Evolutionary conservation across 345 rosid species (phyloP), one percentile per base, ranked within the genome.

Genomic region (Cardiospermum halicacabum): DNA sequence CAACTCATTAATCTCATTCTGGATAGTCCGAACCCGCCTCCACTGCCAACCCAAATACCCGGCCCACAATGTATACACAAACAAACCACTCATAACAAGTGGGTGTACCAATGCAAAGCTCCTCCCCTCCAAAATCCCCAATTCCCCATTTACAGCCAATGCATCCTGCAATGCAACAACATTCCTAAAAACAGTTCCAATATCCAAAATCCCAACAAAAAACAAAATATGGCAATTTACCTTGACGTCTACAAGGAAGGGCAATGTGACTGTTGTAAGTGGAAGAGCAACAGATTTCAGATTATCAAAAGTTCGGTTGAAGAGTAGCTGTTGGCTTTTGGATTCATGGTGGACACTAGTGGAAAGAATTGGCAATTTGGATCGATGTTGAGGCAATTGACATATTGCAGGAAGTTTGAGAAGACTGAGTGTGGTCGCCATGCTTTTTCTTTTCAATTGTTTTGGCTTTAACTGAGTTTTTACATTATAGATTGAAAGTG

Each of bases 1-100:
- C 61, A 89, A 89, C 47, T 84, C 85, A 60, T 55, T 85, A 42
- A 89, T 84, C 66, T 87, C 89, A 45, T 28, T 75, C 75, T 87
- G 96, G 0, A 78, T 68, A 25, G 94, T 87, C 60, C 94, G 81
- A 4, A 89, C 98, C 19, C 92, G 87, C 76, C 93, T 86, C 98
- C 98, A 89, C 76, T 92, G 90, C 97, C 97, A 90, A 55, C 98
- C 98, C 74, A 93, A 77, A 72, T 88, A 90, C 19, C 96, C 96
- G 18, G 85, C 81, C 80, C 81, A 87, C 25, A 87, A 55, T 1
- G 91, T 89, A 77, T 89, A 80, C 26, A 27, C 63, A 36, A 89
- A 87, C 60, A 87, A 79, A 42, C 87, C 58, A 49, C 83, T 75
- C 96, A 85, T 87, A 30, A 79, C 87, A 36, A 78, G n/a, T 1